Evolutionary conservation across 1,284 basidiomycete genomes (phyloP).

Genomic region (Somion occarium): DNA sequence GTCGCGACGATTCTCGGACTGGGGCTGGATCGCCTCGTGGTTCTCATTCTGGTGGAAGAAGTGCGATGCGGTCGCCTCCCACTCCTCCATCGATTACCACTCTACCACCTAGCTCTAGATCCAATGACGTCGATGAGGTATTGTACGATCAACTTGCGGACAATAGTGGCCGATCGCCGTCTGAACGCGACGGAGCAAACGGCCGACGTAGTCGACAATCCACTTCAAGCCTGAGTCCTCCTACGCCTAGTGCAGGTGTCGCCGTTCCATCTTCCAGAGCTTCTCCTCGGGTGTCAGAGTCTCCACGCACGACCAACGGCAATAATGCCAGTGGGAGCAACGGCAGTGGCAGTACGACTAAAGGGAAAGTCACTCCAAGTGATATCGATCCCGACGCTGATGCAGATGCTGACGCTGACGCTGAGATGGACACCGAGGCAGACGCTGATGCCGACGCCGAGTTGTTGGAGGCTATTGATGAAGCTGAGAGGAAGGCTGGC

Average conservation of each 20-base stretch:
- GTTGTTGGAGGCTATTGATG: constrained; percentile 30
- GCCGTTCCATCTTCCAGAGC: constrained; percentile 1
- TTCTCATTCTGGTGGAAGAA: neutral
- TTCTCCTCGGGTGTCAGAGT: constrained; percentile 18
- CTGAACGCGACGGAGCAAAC: neutral
- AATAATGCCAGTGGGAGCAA: neutral
- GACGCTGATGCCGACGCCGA: constrained; percentile 28
- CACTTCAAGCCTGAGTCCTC: constrained; percentile 1
- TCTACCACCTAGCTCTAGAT: constrained; percentile 14
- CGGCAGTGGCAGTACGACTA: neutral
- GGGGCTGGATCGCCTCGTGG: constrained; percentile 16
- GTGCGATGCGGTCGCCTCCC: constrained; percentile 18
- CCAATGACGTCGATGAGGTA: constrained; percentile 11
- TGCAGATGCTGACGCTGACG: constrained; percentile 22
- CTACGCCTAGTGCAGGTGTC: constrained; percentile 9
- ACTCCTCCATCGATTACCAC: constrained; percentile 27
- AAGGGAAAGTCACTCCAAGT: neutral
- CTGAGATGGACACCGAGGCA: constrained; percentile 19
- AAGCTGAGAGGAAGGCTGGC: constrained; percentile 29
- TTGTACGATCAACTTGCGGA: constrained; percentile 2
- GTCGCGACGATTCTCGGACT: constrained; percentile 7
- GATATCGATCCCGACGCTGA: constrained; percentile 12
- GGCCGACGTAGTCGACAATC: neutral
- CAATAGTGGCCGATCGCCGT: neutral
- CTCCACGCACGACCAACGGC: neutral